phyloP scores from a whole-genome alignment of 2,329 filamentous ascomycete species.

The Arachnopeziza araneosa region DNA sequence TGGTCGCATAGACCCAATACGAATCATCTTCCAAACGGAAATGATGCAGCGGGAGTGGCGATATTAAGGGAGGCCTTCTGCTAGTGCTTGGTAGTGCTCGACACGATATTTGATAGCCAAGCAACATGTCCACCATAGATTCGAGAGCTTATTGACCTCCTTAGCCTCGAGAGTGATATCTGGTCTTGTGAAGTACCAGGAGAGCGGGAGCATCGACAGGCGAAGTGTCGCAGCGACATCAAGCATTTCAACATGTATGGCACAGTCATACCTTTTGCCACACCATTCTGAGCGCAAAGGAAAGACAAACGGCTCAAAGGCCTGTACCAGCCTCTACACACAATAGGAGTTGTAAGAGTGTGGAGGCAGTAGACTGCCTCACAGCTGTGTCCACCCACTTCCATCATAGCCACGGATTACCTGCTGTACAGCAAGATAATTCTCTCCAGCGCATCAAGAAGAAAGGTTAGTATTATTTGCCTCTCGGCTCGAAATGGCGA shows the following conservation, averaged over 20 bases:
- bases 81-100: neutral
- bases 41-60: neutral
- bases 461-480: neutral
- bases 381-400: neutral
- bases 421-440: neutral
- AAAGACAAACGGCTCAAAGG: neutral
- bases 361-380: neutral
- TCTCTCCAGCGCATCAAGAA: neutral
- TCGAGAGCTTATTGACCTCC: neutral
- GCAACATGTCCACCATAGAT: neutral
- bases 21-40: neutral
- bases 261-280: conserved; percentile 8
- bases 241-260: conserved; percentile 6
- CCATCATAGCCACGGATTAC: neutral
- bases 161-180: neutral
- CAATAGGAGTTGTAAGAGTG: neutral
- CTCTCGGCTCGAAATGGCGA: neutral
- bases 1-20: neutral
- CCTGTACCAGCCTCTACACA: neutral
- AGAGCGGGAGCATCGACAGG: neutral
- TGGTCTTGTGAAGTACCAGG: neutral
- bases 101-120: neutral
- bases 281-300: neutral
- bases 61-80: neutral
- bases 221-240: neutral